A percentile compares a stretch with the other conserved stretches of the same genome.
phyloP scores from a whole-genome alignment of 2,329 filamentous ascomycete genomes.

The Aspergillus hortae region DNA sequence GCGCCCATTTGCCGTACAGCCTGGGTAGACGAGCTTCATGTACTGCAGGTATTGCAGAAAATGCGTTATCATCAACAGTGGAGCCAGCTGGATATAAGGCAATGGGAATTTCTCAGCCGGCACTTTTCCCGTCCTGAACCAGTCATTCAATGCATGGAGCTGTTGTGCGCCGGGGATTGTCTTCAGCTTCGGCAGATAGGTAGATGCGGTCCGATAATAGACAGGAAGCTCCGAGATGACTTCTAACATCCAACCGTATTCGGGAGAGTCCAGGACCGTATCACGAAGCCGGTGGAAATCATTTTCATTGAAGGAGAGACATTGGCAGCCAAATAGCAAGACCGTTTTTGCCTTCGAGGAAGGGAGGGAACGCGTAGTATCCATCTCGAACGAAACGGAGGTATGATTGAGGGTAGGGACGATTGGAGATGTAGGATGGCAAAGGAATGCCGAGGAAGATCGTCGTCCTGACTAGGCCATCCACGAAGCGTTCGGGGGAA shows the following conservation, averaged over 20 bases:
- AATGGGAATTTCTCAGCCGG: slow-evolving; percentile 11
- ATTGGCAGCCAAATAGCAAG: slow-evolving; percentile 18
- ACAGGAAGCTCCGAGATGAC: slow-evolving; percentile 10
- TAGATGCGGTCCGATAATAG: slow-evolving; percentile 8
- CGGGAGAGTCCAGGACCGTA: slow-evolving; percentile 8
- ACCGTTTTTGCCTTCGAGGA: slow-evolving; percentile 1
- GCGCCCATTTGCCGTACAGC: neutral
- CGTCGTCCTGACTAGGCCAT: too few species aligned
- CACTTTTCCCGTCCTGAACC: slow-evolving; percentile 11
- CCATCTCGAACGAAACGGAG: neutral
- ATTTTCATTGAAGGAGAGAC: slow-evolving; percentile 10
- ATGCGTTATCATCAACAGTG: slow-evolving; percentile 17
- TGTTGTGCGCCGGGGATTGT: slow-evolving; percentile 3
- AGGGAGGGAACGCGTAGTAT: neutral
- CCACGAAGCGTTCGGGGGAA: neutral
- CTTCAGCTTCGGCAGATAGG: slow-evolving; percentile 6
- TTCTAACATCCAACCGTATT: slow-evolving; percentile 15
- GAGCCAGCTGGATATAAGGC: slow-evolving; percentile 16
- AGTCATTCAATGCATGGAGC: slow-evolving; percentile 7
- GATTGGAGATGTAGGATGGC: too few species aligned
- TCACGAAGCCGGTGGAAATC: slow-evolving; percentile 12
- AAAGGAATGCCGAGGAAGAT: too few species aligned
- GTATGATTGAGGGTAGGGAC: neutral
- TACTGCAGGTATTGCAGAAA: slow-evolving; percentile 15
- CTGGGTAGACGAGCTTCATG: neutral